phyloP scores from a whole-genome alignment of 164 flowering plant species.

The Cinnamomum chago region DNA sequence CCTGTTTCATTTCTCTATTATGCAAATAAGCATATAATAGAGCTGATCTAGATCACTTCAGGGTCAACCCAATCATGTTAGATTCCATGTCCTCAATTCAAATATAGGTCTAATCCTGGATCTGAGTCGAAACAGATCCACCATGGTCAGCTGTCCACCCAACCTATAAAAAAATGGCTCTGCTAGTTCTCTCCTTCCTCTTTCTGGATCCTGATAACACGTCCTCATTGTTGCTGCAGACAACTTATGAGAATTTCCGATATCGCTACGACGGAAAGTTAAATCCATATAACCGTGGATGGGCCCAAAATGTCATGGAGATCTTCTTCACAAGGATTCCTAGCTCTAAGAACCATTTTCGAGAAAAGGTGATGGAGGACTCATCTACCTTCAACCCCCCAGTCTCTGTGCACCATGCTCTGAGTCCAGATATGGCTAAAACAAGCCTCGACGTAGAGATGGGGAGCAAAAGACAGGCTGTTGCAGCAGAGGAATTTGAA shows the following conservation, averaged over 20 bases:
- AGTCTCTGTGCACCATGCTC: conserved; percentile 14
- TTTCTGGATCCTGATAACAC: neutral
- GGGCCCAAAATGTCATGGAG: conserved; percentile 39
- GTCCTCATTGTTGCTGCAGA: conserved; percentile 38
- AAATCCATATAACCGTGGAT: conserved; percentile 64
- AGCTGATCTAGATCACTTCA: neutral
- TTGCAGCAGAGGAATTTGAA: conserved; percentile 55
- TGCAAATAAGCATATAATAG: neutral
- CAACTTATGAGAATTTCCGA: conserved; percentile 83
- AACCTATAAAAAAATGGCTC: neutral
- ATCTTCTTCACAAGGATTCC: conserved; percentile 55
- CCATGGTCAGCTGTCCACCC: too few species aligned
- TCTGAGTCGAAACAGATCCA: neutral
- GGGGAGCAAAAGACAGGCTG: conserved; percentile 49
- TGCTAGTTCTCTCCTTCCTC: neutral
- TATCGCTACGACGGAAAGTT: conserved; percentile 53
- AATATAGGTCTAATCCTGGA: neutral
- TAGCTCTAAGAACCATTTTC: conserved; percentile 45
- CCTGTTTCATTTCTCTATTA: neutral
- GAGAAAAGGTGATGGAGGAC: conserved; percentile 39
- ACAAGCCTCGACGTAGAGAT: conserved; percentile 46
- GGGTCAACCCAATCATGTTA: neutral
- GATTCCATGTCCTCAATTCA: neutral
- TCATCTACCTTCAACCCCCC: conserved; percentile 17
- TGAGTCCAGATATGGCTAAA: conserved; percentile 48